These are phyloP conservation scores for Suaeda aralocaspica DNA, from an alignment of 148 eudicot genomes.

Conservation along the genomic window DNA sequence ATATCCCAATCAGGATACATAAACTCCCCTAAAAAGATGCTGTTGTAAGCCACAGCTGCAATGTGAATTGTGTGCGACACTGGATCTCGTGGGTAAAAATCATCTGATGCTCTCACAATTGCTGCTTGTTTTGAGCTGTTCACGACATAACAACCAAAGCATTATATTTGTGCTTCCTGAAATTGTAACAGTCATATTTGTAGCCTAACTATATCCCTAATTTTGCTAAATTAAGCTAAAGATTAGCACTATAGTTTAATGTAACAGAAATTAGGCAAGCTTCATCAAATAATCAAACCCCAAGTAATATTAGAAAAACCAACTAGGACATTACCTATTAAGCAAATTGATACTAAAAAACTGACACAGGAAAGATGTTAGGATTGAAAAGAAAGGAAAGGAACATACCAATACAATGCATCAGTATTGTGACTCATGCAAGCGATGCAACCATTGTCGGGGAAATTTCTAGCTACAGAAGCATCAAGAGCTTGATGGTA, in stretches of 20 bases:
- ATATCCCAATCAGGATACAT: conserved; percentile 98
- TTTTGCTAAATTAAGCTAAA: conserved; percentile 5
- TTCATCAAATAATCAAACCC: background rate
- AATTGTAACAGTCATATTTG: background rate
- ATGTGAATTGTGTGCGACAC: conserved; percentile 88
- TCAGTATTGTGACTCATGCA: conserved; percentile 91
- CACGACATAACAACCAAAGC: background rate
- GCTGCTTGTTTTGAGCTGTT: conserved; percentile 77
- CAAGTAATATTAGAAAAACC: background rate
- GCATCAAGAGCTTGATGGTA: conserved; percentile 87
- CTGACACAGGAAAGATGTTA: background rate
- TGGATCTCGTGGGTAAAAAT: conserved; percentile 83
- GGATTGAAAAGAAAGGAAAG: background rate
- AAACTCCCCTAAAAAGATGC: conserved; percentile 80
- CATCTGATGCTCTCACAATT: conserved; percentile 86
- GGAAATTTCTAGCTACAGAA: conserved; percentile 64
- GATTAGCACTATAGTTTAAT: background rate
- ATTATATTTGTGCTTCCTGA: background rate
- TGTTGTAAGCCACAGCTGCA: conserved; percentile 82
- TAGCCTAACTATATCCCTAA: background rate
- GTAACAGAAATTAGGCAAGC: background rate
- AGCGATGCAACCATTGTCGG: conserved; percentile 84
- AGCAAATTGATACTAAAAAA: background rate
- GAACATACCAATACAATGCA: conserved; percentile 59
- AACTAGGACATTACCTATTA: background rate